These are phyloP conservation scores for Cercospora canescens DNA, from an alignment of 2,329 filamentous ascomycete genomes.

Conservation along the genomic window DNA sequence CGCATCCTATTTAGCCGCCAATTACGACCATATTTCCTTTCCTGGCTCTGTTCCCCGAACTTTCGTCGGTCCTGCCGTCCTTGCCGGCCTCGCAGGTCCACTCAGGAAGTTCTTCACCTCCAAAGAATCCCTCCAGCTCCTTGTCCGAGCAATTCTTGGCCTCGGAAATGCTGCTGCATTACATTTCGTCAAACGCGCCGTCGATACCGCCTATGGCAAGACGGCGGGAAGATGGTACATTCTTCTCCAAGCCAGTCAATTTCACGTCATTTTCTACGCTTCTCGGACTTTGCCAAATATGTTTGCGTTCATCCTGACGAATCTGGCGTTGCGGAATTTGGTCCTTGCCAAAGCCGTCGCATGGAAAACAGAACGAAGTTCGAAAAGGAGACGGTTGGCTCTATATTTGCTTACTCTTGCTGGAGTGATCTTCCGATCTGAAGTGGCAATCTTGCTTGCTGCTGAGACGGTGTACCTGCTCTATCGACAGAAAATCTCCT, in stretches of 20 bases:
- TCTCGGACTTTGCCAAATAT: constrained; percentile 92
- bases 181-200: constrained; percentile 62
- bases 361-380: constrained; percentile 36
- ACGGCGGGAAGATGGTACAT: constrained; percentile 76
- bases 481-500: constrained; percentile 52
- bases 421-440: constrained; percentile 83
- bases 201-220: constrained; percentile 68
- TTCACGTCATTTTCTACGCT: constrained; percentile 91
- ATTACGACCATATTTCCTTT: constrained; percentile 90
- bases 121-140: constrained; percentile 57
- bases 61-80: constrained; percentile 76
- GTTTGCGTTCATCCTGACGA: constrained; percentile 86
- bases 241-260: constrained; percentile 77
- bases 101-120: constrained; percentile 60
- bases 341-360: constrained; percentile 49
- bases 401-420: constrained; percentile 77
- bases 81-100: constrained; percentile 72
- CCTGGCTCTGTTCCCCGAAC: constrained; percentile 89
- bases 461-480: constrained; percentile 68
- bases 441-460: constrained; percentile 77
- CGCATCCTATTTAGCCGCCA: constrained; percentile 40
- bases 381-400: constrained; percentile 60
- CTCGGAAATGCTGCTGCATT: constrained; percentile 71
- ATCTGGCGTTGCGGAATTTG: constrained; percentile 59
- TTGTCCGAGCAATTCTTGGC: constrained; percentile 76